These are phyloP conservation scores for Salvia hispanica DNA, from an alignment of 257 asterid genomes.

Conservation along the genomic window DNA sequence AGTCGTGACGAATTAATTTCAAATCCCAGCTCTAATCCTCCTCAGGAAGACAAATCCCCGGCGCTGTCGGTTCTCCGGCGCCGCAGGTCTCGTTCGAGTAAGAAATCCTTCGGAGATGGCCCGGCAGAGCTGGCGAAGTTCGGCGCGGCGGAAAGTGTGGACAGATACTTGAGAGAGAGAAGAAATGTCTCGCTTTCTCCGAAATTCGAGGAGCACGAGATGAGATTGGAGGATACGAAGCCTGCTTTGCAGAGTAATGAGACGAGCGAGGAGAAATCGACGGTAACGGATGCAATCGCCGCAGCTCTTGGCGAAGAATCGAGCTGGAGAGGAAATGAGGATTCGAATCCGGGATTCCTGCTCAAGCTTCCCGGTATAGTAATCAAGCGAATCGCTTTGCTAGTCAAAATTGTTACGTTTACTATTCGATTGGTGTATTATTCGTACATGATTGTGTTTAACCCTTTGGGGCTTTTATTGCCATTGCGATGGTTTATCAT, in stretches of 20 bases:
- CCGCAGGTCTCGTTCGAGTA: constrained; percentile 36
- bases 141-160: constrained; percentile 42
- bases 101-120: constrained; percentile 27
- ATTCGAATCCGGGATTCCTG: constrained; percentile 44
- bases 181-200: constrained; percentile 28
- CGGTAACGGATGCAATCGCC: constrained; percentile 35
- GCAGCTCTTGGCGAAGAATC: constrained; percentile 32
- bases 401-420: constrained; percentile 41
- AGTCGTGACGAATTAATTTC: constrained; percentile 32
- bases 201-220: constrained; percentile 37
- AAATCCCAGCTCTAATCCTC: constrained; percentile 25
- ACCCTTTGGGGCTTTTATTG: constrained; percentile 63
- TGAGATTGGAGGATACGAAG: constrained; percentile 28
- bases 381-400: constrained; percentile 55
- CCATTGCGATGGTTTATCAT: constrained; percentile 39
- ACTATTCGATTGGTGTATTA: constrained; percentile 56
- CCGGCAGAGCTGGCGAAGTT: constrained; percentile 1
- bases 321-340: constrained; percentile 41
- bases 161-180: constrained; percentile 34
- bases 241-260: constrained; percentile 33
- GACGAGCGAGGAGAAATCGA: constrained; percentile 36
- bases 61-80: constrained; percentile 45
- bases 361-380: constrained; percentile 45
- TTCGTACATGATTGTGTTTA: constrained; percentile 56
- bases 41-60: constrained; percentile 30